phyloP scores from a whole-genome alignment of 148 eudicot genomes.

The Chenopodium formosanum region DNA sequence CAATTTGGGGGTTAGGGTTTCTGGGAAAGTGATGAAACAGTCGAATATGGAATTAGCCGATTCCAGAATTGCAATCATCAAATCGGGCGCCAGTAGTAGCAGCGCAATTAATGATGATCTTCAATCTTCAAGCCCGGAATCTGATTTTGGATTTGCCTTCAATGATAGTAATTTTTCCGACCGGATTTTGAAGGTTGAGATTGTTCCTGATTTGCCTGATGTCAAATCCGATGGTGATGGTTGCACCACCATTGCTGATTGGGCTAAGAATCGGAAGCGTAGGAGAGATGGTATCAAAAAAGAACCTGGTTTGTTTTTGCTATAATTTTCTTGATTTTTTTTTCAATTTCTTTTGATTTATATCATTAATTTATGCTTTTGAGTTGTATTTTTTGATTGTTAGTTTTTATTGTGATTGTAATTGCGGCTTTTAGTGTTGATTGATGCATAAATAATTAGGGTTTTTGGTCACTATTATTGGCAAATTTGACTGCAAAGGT shows the following conservation, averaged over 20 bases:
- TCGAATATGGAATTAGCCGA: slow-evolving; percentile 18
- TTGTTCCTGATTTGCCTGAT: slow-evolving; percentile 42
- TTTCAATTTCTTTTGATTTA: neutral
- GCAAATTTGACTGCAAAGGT: neutral
- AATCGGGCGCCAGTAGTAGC: neutral
- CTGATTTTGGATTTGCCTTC: slow-evolving; percentile 65
- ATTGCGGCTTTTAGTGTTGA: neutral
- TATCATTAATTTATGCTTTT: neutral
- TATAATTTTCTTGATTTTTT: neutral
- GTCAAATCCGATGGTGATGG: slow-evolving; percentile 36
- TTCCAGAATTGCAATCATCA: slow-evolving; percentile 5
- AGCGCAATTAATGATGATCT: neutral
- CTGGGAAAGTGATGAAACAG: neutral
- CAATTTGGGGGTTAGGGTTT: slow-evolving; percentile 26
- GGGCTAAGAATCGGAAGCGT: slow-evolving; percentile 74
- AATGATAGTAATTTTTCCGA: slow-evolving; percentile 77
- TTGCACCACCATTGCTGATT: slow-evolving; percentile 38
- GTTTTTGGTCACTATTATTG: neutral
- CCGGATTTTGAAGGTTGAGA: slow-evolving; percentile 58
- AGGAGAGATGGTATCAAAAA: slow-evolving; percentile 48
- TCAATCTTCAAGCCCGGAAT: slow-evolving; percentile 17
- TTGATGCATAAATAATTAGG: neutral
- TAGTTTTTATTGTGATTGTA: neutral
- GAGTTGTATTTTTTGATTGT: neutral
- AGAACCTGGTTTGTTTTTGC: slow-evolving; percentile 23